phyloP scores from a whole-genome alignment of 129 eudicot genomes.

The Flaveria robusta region DNA sequence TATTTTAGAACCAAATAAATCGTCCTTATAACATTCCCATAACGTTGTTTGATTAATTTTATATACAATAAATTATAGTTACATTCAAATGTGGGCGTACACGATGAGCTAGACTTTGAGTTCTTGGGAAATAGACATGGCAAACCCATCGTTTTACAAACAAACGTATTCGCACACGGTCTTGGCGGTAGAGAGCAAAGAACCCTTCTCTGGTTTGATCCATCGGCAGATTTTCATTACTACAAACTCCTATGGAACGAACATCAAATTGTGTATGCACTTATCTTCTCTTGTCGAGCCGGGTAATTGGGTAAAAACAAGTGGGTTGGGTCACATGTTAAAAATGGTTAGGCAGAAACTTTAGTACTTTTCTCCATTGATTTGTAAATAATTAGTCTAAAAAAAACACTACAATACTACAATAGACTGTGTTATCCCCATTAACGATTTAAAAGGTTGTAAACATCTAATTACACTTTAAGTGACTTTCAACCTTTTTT shows the following conservation, averaged over 20 bases:
- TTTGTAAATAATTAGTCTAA: too few species aligned
- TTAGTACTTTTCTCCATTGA: too few species aligned
- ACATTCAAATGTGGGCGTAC: constrained; percentile 34
- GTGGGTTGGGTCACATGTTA: not conserved
- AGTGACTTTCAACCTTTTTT: not conserved
- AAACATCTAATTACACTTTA: not conserved
- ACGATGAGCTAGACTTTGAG: constrained; percentile 85
- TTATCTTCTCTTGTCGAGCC: not conserved
- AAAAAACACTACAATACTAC: too few species aligned
- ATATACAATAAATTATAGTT: constrained; percentile 42
- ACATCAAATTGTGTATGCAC: constrained; percentile 66
- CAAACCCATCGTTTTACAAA: constrained; percentile 56
- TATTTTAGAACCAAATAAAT: not conserved
- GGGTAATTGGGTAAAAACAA: not conserved
- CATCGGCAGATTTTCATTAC: constrained; percentile 60
- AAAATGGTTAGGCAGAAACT: too few species aligned
- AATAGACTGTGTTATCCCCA: too few species aligned
- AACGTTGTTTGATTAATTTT: not conserved
- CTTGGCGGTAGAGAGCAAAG: constrained; percentile 77
- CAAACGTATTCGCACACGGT: constrained; percentile 67
- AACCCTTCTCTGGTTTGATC: constrained; percentile 77
- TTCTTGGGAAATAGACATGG: constrained; percentile 76
- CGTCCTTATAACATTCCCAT: not conserved
- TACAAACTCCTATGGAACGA: constrained; percentile 78
- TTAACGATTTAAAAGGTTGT: not conserved